A percentile compares a stretch with the other conserved stretches of the same genome.
Evolutionary conservation across 768 basidiomycete species (phyloP).

Genomic region (Tylopilus cervinicoccineus): DNA sequence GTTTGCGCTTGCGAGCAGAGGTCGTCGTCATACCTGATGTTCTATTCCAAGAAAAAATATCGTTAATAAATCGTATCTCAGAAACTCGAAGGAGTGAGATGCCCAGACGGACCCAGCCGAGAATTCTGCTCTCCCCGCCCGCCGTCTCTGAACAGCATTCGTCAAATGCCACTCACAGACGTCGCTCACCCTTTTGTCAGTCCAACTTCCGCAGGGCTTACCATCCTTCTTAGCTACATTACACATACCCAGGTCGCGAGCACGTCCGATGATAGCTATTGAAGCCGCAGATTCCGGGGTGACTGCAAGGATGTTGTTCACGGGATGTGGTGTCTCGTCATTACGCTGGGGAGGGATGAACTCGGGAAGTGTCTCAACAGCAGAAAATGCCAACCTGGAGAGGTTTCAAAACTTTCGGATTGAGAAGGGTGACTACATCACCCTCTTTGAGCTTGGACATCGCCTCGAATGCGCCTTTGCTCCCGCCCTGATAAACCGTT

Average conservation of each 20-base stretch:
- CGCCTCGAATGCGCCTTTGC: slow-evolving; percentile 87
- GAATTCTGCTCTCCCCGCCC: slow-evolving; percentile 84
- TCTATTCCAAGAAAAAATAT: slow-evolving; percentile 33
- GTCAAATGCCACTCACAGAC: slow-evolving; percentile 93
- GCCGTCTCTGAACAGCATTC: slow-evolving; percentile 66
- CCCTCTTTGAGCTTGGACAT: slow-evolving; percentile 85
- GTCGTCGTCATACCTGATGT: slow-evolving; percentile 66
- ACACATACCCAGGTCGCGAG: slow-evolving; percentile 86
- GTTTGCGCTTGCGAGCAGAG: slow-evolving; percentile 45
- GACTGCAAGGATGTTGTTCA: slow-evolving; percentile 77
- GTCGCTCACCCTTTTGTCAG: slow-evolving; percentile 80
- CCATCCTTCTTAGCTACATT: slow-evolving; percentile 74
- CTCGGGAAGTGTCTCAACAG: background rate
- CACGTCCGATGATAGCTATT: slow-evolving; percentile 81
- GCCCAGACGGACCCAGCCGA: slow-evolving; percentile 58
- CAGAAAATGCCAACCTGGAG: slow-evolving; percentile 55
- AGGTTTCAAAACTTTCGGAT: slow-evolving; percentile 83
- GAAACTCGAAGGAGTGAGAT: background rate
- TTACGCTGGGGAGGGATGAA: slow-evolving; percentile 15
- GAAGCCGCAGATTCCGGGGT: slow-evolving; percentile 81
- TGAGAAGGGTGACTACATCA: slow-evolving; percentile 85
- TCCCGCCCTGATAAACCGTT: slow-evolving; percentile 83
- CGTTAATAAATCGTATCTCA: too few species aligned
- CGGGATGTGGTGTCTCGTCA: slow-evolving; percentile 64
- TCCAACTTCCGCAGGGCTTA: slow-evolving; percentile 81